Evolutionary conservation across 352 stramenopile species (phyloP), one percentile per base, ranked within the genome.

Genomic region (Elongisporangium prolatum): DNA sequence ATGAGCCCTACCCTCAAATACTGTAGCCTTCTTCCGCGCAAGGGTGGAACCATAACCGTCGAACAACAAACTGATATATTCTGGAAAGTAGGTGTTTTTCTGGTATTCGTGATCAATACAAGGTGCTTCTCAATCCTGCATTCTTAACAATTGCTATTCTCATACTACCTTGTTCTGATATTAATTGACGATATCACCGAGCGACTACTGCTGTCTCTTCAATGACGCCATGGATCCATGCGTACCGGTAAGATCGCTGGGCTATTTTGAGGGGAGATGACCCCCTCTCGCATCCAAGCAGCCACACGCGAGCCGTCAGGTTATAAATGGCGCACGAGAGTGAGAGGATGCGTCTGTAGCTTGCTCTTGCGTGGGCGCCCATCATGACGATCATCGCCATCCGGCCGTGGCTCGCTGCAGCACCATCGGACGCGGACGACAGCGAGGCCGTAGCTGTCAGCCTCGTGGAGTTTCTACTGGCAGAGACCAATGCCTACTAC

Each of bases 401-500:
- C n/a, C 52, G 80, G 51, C 24, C 54, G 40, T 62, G 55, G 58
- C 56, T 75, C 24, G 67, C 76, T 54, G 55, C 81, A 14, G 38
- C 59, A 4, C 44, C 37, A 10, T 66, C 70, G 2, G 72, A 88
- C 54, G 75, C 77, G 47, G 65, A 77, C 34, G 74, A 82, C 57
- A 87, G 77, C 52, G 77, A 90, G 24, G 72, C 68, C 11, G 76
- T 90, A 8, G 80, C 66, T 4, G 62, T 86, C 10, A 64, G 55
- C 2, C 69, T 73, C 44, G 44, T 88, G 21, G 77, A 89, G 56
- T 75, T 70, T 10, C 34, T 89, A 17, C 68, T 90, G 16, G 67
- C 66, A 1, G 80, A 88, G 65, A 81, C 77, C 22, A 88, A 88
- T 38, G 72, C 64, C 2, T 72, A 62, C 44, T 86, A 76, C 56